Percentiles rank a stretch among this genome's conserved stretches.
Evolutionary conservation across 2,329 filamentous ascomycete genomes (phyloP).

Genomic region (Cladophialophora immunda): DNA sequence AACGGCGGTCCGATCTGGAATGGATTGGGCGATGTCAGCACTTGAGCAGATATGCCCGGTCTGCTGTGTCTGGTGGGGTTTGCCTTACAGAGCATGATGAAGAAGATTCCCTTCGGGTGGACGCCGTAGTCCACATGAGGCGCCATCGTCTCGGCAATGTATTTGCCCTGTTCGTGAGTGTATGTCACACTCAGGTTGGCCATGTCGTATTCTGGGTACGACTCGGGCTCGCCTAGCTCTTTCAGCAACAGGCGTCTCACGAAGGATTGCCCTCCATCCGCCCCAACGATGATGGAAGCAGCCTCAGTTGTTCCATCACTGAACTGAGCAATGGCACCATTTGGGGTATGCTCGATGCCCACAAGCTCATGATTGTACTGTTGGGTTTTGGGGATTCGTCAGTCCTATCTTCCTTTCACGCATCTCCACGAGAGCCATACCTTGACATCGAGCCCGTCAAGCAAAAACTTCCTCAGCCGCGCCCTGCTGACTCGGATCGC

Average conservation of each 20-base stretch:
- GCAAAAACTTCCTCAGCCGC: slow-evolving; percentile 8
- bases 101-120: slow-evolving; percentile 15
- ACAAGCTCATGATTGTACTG: slow-evolving; percentile 15
- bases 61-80: neutral
- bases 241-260: slow-evolving; percentile 16
- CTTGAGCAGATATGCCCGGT: neutral
- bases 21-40: neutral
- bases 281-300: slow-evolving; percentile 4
- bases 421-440: too few species aligned
- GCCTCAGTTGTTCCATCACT: neutral
- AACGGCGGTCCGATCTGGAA: slow-evolving; percentile 7
- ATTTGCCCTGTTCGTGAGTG: slow-evolving; percentile 12
- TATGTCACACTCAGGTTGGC: slow-evolving; percentile 10
- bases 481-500: slow-evolving; percentile 12
- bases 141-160: slow-evolving; percentile 10
- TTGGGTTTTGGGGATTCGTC: too few species aligned
- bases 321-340: neutral
- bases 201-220: slow-evolving; percentile 8
- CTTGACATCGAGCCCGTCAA: slow-evolving; percentile 8
- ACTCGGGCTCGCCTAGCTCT: slow-evolving; percentile 9
- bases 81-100: slow-evolving; percentile 14
- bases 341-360: slow-evolving; percentile 7
- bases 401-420: too few species aligned
- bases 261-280: slow-evolving; percentile 3
- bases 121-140: slow-evolving; percentile 7